Base-by-base conservation (phyloP, 179 eudicot species). In the Silene vulgaris region DNA sequence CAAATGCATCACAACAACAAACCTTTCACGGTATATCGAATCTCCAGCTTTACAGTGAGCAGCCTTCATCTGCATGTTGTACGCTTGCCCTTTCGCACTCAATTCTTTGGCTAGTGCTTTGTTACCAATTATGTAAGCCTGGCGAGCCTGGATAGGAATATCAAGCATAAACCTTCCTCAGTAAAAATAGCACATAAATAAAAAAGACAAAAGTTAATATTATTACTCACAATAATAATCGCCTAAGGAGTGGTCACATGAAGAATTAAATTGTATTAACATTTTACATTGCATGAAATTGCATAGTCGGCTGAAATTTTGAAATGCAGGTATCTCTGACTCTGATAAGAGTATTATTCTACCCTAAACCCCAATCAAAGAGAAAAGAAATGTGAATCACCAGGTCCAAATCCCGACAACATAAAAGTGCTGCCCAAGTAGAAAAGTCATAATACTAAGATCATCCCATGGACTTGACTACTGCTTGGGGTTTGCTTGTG, bases 1-100 rank as follows among this genome's bases (percentile, higher is more conserved):
- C 19, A 43, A 52, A 74, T 40, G 48, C 48, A 74, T 69, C 29
- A 69, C 16, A 52, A 66, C 65, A 78, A 82, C 90, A 80, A 76
- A 92, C 99, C 97, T 92, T 79, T 88, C 97, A 66, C 89, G 89
- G 74, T 84, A 92, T 45, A 90, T 89, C 35, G 99, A 87, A 82
- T 95, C 96, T 78, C 91, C 97, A 74, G 97, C 99, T 82, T 92
- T 88, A 32, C 75, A 87, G 77, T 95, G 97, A 79, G 97, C 97
- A 73, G 93, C 96, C 87, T 93, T 95, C 97, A 92, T 95, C 81
- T 89, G 96, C 87, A 88, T 84, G 85, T 93, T 93, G 86, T 92
- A 90, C 81, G 87, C 72, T 74, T 95, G 99, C 35, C 99, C 99
- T 80, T 90, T 93, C 69, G 82, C 82, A 76, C 99, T 92, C 83